These are phyloP conservation scores for Paraphaeosphaeria minitans DNA, from an alignment of 2,329 filamentous ascomycete genomes.

Conservation along the genomic window DNA sequence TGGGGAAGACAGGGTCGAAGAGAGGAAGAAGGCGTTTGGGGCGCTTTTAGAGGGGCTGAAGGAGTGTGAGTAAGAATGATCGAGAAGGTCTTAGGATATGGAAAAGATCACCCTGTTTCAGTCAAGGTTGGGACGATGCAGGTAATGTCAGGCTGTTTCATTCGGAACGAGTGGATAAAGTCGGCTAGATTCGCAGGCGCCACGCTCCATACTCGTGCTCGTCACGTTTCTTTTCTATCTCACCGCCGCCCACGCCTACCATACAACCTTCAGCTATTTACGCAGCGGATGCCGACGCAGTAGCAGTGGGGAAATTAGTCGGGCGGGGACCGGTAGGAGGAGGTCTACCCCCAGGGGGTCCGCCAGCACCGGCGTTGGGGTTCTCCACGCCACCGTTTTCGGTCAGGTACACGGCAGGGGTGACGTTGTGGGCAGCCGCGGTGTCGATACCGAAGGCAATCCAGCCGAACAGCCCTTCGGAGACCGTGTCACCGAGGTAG, in stretches of 20 bases:
- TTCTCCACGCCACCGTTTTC: conserved; percentile 38
- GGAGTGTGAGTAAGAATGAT: conserved; percentile 21
- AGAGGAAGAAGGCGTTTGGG: conserved; percentile 28
- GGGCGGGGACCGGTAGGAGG: conserved; percentile 19
- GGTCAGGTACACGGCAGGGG: conserved; percentile 32
- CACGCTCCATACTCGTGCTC: conserved; percentile 12
- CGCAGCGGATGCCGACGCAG: conserved; percentile 1
- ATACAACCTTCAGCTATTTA: neutral
- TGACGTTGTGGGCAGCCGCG: conserved; percentile 30
- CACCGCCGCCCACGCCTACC: neutral
- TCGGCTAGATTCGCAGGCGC: conserved; percentile 14
- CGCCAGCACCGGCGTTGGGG: conserved; percentile 23
- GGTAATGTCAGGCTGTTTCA: conserved; percentile 17
- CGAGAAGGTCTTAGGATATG: neutral
- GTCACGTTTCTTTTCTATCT: neutral
- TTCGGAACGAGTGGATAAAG: conserved; percentile 25
- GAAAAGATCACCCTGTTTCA: neutral
- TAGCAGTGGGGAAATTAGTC: conserved; percentile 12
- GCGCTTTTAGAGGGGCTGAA: conserved; percentile 37
- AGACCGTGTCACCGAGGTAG: conserved; percentile 57
- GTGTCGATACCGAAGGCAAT: conserved; percentile 41
- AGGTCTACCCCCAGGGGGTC: conserved; percentile 15
- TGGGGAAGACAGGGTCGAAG: conserved; percentile 17
- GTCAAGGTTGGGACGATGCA: conserved; percentile 11
- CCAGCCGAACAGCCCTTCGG: conserved; percentile 42